Evolutionary conservation across 2,329 filamentous ascomycete genomes (phyloP).

Genomic region (Aureobasidium lini): DNA sequence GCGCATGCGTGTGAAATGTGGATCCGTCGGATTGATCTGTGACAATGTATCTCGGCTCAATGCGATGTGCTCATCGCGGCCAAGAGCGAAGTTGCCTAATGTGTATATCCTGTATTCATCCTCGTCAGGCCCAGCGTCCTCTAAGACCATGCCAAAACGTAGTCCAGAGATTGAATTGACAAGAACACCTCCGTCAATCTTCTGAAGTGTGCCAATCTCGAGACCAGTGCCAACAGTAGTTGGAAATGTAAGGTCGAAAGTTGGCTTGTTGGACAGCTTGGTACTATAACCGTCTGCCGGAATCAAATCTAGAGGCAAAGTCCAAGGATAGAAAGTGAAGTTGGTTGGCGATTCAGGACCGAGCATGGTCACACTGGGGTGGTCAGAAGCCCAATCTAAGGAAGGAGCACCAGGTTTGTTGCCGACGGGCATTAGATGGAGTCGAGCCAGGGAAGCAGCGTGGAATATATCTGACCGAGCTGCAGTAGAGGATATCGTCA

Average conservation of each 20-base stretch:
- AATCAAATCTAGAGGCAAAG: conserved; percentile 67
- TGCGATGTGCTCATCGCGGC: conserved; percentile 80
- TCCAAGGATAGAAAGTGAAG: conserved; percentile 89
- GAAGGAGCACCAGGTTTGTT: conserved; percentile 50
- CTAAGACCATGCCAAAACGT: conserved; percentile 59
- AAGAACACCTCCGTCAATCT: conserved; percentile 51
- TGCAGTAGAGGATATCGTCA: conserved; percentile 73
- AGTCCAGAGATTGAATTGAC: conserved; percentile 55
- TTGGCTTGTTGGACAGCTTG: conserved; percentile 60
- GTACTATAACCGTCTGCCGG: conserved; percentile 71
- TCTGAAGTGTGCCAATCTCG: conserved; percentile 42
- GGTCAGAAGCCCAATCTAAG: conserved; percentile 44
- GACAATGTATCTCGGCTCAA: conserved; percentile 61
- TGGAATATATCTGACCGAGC: conserved; percentile 79
- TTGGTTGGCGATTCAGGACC: conserved; percentile 59
- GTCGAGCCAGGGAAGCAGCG: conserved; percentile 72
- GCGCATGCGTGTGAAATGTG: conserved; percentile 72
- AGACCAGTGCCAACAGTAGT: conserved; percentile 43
- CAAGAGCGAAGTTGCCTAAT: conserved; percentile 72
- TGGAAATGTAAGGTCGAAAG: conserved; percentile 63
- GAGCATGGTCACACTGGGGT: conserved; percentile 48
- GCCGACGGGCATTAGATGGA: conserved; percentile 63
- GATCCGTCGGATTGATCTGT: conserved; percentile 69
- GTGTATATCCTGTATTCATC: conserved; percentile 65
- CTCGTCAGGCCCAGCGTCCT: conserved; percentile 41